phyloP scores from a whole-genome alignment of 805 yeast genomes.

The Wickerhamia fluorescens region DNA sequence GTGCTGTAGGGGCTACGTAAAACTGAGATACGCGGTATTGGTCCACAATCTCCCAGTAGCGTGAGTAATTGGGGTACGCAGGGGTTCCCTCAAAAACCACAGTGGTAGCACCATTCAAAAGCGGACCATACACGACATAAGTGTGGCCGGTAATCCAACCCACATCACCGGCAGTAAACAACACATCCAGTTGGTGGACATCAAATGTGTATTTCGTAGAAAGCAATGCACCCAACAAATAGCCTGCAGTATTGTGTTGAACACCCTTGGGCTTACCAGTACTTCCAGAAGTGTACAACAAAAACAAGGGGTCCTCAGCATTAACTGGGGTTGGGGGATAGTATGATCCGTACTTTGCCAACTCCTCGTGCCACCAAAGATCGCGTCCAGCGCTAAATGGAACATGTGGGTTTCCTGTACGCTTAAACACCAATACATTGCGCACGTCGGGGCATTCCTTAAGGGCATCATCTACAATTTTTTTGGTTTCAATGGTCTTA shows the following conservation, averaged over 20 bases:
- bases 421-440: slow-evolving; percentile 79
- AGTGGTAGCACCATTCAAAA: slow-evolving; percentile 78
- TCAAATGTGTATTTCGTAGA: slow-evolving; percentile 93
- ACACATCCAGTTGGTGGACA: slow-evolving; percentile 76
- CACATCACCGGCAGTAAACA: slow-evolving; percentile 96
- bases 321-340: slow-evolving; percentile 81
- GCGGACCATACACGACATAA: slow-evolving; percentile 91
- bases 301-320: slow-evolving; percentile 91
- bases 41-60: slow-evolving; percentile 96
- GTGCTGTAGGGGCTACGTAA: slow-evolving; percentile 97
- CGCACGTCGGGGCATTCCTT: slow-evolving; percentile 65
- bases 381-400: slow-evolving; percentile 78
- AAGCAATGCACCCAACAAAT: slow-evolving; percentile 83
- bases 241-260: slow-evolving; percentile 92
- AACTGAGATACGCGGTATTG: slow-evolving; percentile 88
- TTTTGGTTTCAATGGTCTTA: slow-evolving; percentile 84
- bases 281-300: slow-evolving; percentile 95
- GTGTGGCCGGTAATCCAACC: slow-evolving; percentile 99
- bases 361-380: slow-evolving; percentile 92
- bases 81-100: slow-evolving; percentile 97
- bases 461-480: slow-evolving; percentile 92
- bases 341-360: slow-evolving; percentile 73
- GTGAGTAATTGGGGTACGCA: slow-evolving; percentile 88
- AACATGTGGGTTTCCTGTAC: slow-evolving; percentile 73
- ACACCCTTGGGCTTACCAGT: slow-evolving; percentile 99